These are phyloP conservation scores for Wakefieldia striispora DNA, from an alignment of 768 basidiomycete genomes.

Conservation along the genomic window DNA sequence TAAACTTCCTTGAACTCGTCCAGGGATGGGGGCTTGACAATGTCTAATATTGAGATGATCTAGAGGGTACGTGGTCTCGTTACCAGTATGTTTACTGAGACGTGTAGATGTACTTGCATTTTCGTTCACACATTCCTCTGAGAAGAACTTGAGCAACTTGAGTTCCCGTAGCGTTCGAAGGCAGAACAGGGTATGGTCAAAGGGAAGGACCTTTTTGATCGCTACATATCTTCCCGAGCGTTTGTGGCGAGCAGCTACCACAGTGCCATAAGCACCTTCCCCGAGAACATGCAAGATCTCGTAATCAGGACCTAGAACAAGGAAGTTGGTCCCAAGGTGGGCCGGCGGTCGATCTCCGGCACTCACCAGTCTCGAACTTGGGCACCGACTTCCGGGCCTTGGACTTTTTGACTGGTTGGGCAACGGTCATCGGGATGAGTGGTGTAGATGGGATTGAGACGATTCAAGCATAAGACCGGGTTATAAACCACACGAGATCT, in stretches of 20 bases:
- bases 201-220: constrained; percentile 94
- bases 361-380: constrained; percentile 68
- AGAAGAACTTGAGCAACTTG: constrained; percentile 85
- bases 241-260: constrained; percentile 83
- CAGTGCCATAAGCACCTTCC: constrained; percentile 89
- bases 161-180: constrained; percentile 87
- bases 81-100: background rate
- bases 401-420: constrained; percentile 12
- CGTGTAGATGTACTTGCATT: constrained; percentile 47
- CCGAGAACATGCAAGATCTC: constrained; percentile 72
- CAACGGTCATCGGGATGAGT: constrained; percentile 4
- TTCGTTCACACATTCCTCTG: constrained; percentile 75
- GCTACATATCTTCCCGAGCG: constrained; percentile 83
- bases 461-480: background rate
- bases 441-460: background rate
- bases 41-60: constrained; percentile 93
- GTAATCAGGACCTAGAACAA: constrained; percentile 61
- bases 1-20: constrained; percentile 87
- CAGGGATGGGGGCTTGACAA: constrained; percentile 74
- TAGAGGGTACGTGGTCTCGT: constrained; percentile 28
- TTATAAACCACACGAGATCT: constrained; percentile 2
- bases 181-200: constrained; percentile 92
- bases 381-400: constrained; percentile 65
- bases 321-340: constrained; percentile 3
- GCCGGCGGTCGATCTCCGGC: background rate